Evolutionary conservation across 2,329 filamentous ascomycete genomes (phyloP).

Genomic region (Neurospora sp.): DNA sequence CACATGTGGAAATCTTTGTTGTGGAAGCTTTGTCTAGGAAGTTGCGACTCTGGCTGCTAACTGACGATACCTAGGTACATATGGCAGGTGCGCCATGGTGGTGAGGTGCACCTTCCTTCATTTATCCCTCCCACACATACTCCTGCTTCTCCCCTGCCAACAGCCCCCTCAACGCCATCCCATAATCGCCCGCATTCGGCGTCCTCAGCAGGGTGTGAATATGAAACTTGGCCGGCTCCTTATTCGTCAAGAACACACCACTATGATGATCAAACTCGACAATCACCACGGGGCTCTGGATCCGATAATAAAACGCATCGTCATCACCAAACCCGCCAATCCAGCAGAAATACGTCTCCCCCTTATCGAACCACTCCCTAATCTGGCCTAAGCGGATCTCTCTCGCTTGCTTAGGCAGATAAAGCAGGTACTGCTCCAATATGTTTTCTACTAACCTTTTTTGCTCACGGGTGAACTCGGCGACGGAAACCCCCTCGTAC

Average conservation of each 20-base stretch:
- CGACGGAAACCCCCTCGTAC: conserved; percentile 55
- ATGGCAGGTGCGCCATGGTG: neutral
- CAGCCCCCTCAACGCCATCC: conserved; percentile 37
- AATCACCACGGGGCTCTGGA: conserved; percentile 66
- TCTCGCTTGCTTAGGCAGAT: conserved; percentile 49
- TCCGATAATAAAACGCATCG: conserved; percentile 67
- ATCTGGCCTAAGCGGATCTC: conserved; percentile 44
- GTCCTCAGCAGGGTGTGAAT: conserved; percentile 64
- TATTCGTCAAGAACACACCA: conserved; percentile 66
- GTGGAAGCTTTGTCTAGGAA: neutral
- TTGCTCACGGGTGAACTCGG: conserved; percentile 36
- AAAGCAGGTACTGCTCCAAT: conserved; percentile 55
- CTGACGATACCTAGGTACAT: neutral
- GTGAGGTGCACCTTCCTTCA: neutral
- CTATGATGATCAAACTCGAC: conserved; percentile 74
- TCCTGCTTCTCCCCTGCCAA: conserved; percentile 27
- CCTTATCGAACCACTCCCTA: conserved; percentile 36
- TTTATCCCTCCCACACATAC: conserved; percentile 31
- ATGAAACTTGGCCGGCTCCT: conserved; percentile 66
- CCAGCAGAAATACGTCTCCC: conserved; percentile 70
- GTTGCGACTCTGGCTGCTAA: neutral
- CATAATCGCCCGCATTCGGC: conserved; percentile 71
- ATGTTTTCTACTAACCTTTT: conserved; percentile 47
- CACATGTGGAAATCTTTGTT: too few species aligned
- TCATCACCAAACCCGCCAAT: conserved; percentile 58